Evolutionary conservation across 352 stramenopile genomes (phyloP), one percentile per base, ranked within the genome.

Genomic region (Globisporangium barbulae): DNA sequence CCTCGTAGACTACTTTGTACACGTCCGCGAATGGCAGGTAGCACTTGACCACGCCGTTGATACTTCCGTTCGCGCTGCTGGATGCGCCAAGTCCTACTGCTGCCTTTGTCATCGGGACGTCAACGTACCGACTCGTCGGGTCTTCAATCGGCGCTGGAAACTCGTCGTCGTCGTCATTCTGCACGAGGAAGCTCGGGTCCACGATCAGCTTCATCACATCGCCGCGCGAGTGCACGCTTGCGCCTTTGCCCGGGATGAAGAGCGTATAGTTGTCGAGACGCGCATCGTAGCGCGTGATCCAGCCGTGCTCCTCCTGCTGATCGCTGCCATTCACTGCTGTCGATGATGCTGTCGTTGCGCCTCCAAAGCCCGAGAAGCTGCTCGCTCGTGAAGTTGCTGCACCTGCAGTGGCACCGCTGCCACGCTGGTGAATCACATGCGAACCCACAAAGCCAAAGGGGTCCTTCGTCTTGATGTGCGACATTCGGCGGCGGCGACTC

Each of bases 221-320:
- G 19, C 64, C 71, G 47, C 82, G 71, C 42, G 80, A 61, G 65
- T 84, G 54, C n/a, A 70, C 54, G 60, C 53, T 66, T 55, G 59
- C 12, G 64, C 72, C 73, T 30, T 64, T 65, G 28, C 66, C 72
- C 12, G 83, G 83, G 13, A 86, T 65, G 44, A 90, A 90, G 47
- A 93, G 67, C 57, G 79, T 82, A 67, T 91, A 93, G 62, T 57
- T 71, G 64, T 93, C 83, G 39, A 89, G 53, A 5, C 67, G 63
- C 47, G 74, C 67, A 54, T 93, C 76, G 62, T 89, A 93, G 33
- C 79, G 74, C 52, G 83, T 93, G 66, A 93, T 71, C 83, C 83
- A 90, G 17, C 78, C 79, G 65, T 86, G 79, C 55, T 80, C 74
- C 21, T 75, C 64, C 8, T 48, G 9, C 64, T 72, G 42, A 19